Percentiles rank a stretch among this genome's conserved stretches.
These are phyloP conservation scores for Mucuna pruriens DNA, from an alignment of 306 rosid genomes.

Conservation along the genomic window DNA sequence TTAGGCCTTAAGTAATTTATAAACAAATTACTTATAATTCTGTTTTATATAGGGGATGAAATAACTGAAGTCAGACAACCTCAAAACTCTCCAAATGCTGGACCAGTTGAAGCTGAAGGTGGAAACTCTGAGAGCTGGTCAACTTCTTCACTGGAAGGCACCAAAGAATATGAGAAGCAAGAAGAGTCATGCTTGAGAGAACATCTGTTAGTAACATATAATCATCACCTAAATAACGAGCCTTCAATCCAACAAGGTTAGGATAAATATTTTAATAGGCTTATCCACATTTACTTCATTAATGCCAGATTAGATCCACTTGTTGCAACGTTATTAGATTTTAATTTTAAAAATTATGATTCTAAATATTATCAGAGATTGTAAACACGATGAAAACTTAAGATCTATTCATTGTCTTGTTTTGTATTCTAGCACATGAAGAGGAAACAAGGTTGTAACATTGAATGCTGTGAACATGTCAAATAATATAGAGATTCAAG, in stretches of 20 bases:
- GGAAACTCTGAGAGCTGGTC: constrained; percentile 36
- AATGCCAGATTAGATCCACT: background rate
- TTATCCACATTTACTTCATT: constrained; percentile 8
- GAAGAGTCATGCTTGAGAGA: constrained; percentile 36
- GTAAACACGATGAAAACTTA: background rate
- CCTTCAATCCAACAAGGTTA: constrained; percentile 59
- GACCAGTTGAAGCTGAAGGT: constrained; percentile 35
- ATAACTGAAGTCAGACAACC: constrained; percentile 39
- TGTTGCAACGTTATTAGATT: background rate
- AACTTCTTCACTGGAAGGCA: constrained; percentile 16
- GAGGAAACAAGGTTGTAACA: constrained; percentile 35
- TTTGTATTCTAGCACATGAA: constrained; percentile 52
- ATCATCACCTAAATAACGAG: constrained; percentile 43
- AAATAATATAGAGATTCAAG: constrained; percentile 47
- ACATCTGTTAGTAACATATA: constrained; percentile 28
- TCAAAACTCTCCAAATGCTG: constrained; percentile 41
- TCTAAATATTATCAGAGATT: background rate
- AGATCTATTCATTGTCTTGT: constrained; percentile 32
- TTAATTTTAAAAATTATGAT: background rate
- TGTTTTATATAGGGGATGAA: constrained; percentile 41
- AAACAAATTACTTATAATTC: background rate
- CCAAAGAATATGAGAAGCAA: constrained; percentile 38
- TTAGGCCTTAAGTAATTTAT: background rate
- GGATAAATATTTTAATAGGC: constrained; percentile 6
- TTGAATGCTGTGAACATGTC: constrained; percentile 29